Evolutionary conservation across 352 stramenopile species (phyloP).

Genomic region (Phytophthora foliorum): DNA sequence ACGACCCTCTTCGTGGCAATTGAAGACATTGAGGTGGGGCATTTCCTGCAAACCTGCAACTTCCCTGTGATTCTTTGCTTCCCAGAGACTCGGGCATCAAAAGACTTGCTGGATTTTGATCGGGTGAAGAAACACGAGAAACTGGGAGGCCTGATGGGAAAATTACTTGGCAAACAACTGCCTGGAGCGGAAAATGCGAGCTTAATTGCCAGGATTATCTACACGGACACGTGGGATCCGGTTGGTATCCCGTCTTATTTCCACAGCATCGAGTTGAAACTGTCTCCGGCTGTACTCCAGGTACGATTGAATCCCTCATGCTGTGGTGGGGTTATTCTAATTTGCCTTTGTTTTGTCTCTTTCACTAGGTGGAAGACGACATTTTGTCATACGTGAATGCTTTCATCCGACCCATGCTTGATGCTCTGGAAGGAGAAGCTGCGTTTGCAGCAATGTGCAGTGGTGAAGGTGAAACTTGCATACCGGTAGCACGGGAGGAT

Average conservation of each 20-base stretch:
- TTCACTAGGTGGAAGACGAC: constrained; percentile 62
- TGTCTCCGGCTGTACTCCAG: constrained; percentile 73
- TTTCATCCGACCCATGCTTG: constrained; percentile 56
- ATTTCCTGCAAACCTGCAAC: constrained; percentile 80
- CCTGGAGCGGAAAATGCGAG: constrained; percentile 33
- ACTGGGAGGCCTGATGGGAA: constrained; percentile 38
- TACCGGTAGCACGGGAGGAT: constrained; percentile 2
- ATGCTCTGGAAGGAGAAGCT: constrained; percentile 41
- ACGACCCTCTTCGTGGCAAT: constrained; percentile 61
- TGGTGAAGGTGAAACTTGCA: not conserved
- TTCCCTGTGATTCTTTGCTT: constrained; percentile 80
- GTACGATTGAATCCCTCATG: constrained; percentile 35
- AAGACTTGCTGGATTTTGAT: constrained; percentile 48
- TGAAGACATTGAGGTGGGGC: constrained; percentile 65
- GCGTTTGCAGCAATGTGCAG: not conserved
- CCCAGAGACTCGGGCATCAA: constrained; percentile 31
- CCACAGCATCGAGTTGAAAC: constrained; percentile 68
- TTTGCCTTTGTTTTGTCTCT: not conserved
- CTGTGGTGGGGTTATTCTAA: constrained; percentile 1
- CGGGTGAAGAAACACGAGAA: constrained; percentile 48
- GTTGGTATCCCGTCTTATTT: constrained; percentile 67
- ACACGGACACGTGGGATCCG: constrained; percentile 61
- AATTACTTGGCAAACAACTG: constrained; percentile 58
- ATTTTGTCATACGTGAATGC: constrained; percentile 57
- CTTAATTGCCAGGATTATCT: constrained; percentile 64